Conservation (phyloP, 2,329 filamentous ascomycete species). For the Penicillium polonicum region DNA sequence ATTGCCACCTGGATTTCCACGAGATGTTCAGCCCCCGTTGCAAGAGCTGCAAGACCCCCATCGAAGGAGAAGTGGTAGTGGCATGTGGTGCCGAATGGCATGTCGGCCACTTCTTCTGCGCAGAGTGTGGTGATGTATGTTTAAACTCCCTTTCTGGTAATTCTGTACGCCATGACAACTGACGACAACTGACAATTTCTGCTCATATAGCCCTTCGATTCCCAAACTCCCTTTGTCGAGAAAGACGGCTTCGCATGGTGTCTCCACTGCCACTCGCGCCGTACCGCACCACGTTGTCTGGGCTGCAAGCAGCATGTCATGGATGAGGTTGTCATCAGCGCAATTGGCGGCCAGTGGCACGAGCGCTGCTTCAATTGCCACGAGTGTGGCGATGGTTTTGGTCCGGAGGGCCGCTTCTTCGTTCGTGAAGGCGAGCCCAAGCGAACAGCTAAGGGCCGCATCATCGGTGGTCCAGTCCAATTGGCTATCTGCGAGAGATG, state of each 20-base stretch:
- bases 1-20: conserved; percentile 98
- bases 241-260: conserved; percentile 99
- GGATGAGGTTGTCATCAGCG: conserved; percentile 85
- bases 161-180: conserved; percentile 12
- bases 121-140: conserved; percentile 82
- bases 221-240: conserved; percentile 79
- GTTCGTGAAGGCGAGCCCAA: conserved; percentile 54
- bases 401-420: conserved; percentile 62
- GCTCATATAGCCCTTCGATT: conserved; percentile 54
- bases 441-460: conserved; percentile 46
- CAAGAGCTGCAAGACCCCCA: conserved; percentile 94
- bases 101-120: conserved; percentile 97
- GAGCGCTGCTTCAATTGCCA: conserved; percentile 84
- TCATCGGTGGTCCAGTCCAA: conserved; percentile 51
- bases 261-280: conserved; percentile 84
- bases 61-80: conserved; percentile 90
- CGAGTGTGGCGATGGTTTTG: conserved; percentile 61
- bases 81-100: conserved; percentile 97
- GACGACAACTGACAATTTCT: conserved; percentile 15
- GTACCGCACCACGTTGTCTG: conserved; percentile 84
- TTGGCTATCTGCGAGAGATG: conserved; percentile 63
- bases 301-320: conserved; percentile 82
- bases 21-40: conserved; percentile 89
- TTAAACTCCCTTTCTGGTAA: not conserved
- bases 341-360: conserved; percentile 91